A percentile compares a stretch with the other conserved stretches of the same genome.
Evolutionary conservation across 805 yeast species (phyloP).

Genomic region (Sugiyamaella marilandica): DNA sequence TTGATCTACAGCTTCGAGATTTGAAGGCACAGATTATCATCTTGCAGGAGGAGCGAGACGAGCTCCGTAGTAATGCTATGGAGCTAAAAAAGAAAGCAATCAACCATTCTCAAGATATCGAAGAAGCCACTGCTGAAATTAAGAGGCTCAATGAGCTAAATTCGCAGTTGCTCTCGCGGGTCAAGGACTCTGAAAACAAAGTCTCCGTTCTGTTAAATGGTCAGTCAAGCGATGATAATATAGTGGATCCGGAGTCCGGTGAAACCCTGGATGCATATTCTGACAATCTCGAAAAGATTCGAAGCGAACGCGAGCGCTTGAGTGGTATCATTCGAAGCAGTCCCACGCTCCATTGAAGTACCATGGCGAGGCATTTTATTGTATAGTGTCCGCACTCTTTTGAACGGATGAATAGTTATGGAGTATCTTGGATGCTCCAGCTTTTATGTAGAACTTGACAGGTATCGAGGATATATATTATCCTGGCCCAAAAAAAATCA

Average conservation of each 20-base stretch:
- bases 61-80: conserved; percentile 37
- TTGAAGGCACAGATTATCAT: conserved; percentile 79
- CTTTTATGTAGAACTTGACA: too few relatives aligned
- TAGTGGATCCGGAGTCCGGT: conserved; percentile 18
- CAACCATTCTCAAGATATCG: conserved; percentile 22
- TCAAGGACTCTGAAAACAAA: conserved; percentile 13
- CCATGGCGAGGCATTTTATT: too few relatives aligned
- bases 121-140: conserved; percentile 15
- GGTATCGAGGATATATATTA: too few relatives aligned
- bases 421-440: too few relatives aligned
- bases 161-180: conserved; percentile 4
- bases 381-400: too few relatives aligned
- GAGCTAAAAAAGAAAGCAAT: conserved; percentile 32
- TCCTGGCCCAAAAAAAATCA: too few relatives aligned
- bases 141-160: conserved; percentile 13
- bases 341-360: background rate
- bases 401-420: too few relatives aligned
- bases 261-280: conserved; percentile 16
- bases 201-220: conserved; percentile 7
- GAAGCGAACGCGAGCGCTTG: conserved; percentile 12
- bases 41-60: conserved; percentile 78
- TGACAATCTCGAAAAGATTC: conserved; percentile 18
- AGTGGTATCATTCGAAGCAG: conserved; percentile 11
- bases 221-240: conserved; percentile 11
- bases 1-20: conserved; percentile 71